phyloP scores from a whole-genome alignment of 345 rosid species.

The Angophora floribunda region DNA sequence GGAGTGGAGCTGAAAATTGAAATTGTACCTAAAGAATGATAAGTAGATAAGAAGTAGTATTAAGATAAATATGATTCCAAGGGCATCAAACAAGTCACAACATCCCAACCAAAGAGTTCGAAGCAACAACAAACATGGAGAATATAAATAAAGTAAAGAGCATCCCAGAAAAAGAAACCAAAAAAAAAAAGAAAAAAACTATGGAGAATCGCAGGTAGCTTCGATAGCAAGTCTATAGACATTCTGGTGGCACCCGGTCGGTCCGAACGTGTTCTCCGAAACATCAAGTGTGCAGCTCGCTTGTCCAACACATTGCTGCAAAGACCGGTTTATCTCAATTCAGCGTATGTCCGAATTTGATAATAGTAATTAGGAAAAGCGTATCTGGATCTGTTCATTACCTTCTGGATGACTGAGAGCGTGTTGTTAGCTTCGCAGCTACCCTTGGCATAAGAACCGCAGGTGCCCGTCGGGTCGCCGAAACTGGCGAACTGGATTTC shows the following conservation, averaged over 20 bases:
- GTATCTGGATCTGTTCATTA: background rate
- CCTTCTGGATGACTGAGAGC: background rate
- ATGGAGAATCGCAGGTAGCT: constrained; percentile 7
- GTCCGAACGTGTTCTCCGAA: constrained; percentile 9
- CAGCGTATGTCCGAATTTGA: background rate
- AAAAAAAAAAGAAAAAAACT: background rate
- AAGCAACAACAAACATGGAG: too few relatives aligned
- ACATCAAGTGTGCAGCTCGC: constrained; percentile 8
- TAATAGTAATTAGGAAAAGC: background rate
- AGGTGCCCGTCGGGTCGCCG: constrained; percentile 18
- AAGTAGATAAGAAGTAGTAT: background rate
- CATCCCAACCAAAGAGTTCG: too few relatives aligned
- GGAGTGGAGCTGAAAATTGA: background rate
- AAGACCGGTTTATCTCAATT: background rate
- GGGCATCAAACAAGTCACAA: background rate
- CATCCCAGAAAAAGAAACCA: too few relatives aligned
- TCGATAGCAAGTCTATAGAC: constrained; percentile 11
- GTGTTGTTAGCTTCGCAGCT: background rate
- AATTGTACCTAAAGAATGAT: background rate
- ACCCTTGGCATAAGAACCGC: constrained; percentile 12
- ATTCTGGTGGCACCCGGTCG: background rate
- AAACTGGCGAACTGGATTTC: constrained; percentile 30
- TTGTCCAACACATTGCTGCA: constrained; percentile 16
- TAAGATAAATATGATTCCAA: background rate
- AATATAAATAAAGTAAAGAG: too few relatives aligned